Conservation (phyloP, 202 grass and related monocot species). For the Schoenoplectus tabernaemontani region DNA sequence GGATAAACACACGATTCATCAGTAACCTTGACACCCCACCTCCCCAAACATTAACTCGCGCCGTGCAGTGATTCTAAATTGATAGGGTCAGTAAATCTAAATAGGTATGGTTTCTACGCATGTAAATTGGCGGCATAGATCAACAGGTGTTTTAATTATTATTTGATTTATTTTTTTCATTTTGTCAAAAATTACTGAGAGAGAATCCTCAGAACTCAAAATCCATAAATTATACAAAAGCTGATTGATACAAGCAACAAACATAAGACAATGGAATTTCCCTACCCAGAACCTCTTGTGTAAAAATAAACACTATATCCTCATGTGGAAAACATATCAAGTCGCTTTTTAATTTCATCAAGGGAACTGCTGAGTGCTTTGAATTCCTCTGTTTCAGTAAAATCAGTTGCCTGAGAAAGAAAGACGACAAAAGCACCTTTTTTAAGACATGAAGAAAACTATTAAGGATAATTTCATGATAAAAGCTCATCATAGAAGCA, state of each 20-base stretch:
- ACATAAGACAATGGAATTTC: neutral
- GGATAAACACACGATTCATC: no score
- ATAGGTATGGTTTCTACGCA: no score
- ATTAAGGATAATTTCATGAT: neutral
- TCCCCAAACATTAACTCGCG: no score
- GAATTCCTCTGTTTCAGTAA: constrained; percentile 42
- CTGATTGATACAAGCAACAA: constrained; percentile 1
- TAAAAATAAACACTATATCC: neutral
- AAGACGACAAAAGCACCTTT: neutral
- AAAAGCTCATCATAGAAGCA: neutral
- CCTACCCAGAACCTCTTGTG: neutral
- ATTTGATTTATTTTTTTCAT: no score
- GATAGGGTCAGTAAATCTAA: no score
- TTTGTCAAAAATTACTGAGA: no score
- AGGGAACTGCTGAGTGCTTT: constrained; percentile 50
- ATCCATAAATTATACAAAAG: neutral
- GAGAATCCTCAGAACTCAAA: no score
- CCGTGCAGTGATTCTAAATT: no score
- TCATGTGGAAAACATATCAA: constrained; percentile 28
- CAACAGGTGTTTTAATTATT: no score
- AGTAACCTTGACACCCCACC: no score
- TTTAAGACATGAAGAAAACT: neutral
- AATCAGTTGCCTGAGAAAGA: constrained; percentile 42
- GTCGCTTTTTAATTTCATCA: constrained; percentile 38
- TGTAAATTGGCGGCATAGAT: no score